Evolutionary conservation across 306 rosid genomes (phyloP).

Genomic region (Adenanthera pavonina): DNA sequence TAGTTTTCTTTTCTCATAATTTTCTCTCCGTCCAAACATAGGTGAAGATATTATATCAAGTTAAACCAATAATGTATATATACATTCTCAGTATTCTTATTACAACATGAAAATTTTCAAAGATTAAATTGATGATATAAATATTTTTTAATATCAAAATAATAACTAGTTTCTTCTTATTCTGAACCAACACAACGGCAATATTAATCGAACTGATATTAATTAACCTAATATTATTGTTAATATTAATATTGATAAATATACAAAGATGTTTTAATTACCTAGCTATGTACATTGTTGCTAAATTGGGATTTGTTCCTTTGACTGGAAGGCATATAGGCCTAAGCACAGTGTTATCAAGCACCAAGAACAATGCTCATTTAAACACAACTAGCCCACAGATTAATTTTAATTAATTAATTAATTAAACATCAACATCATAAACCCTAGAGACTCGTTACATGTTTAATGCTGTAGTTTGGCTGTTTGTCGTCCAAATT

Average conservation of each 20-base stretch:
- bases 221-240: not conserved
- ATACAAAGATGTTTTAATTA: not conserved
- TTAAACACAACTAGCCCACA: slow-evolving; percentile 3
- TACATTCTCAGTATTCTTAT: no score
- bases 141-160: no score
- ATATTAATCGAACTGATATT: not conserved
- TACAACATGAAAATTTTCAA: no score
- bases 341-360: not conserved
- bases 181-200: not conserved
- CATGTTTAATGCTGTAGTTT: slow-evolving; percentile 19
- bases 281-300: not conserved
- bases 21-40: no score
- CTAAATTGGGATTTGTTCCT: not conserved
- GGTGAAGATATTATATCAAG: no score
- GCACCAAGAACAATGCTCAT: not conserved
- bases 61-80: not conserved
- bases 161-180: not conserved
- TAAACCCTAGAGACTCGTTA: slow-evolving; percentile 29
- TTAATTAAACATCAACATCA: not conserved
- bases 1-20: no score
- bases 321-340: not conserved
- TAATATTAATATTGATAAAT: not conserved
- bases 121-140: no score
- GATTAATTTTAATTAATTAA: not conserved
- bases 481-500: slow-evolving; percentile 26